Percentiles rank a stretch among this genome's conserved stretches.
These are phyloP conservation scores for Miscanthus lutarioriparius DNA, from an alignment of 176 grass and related monocot genomes.

Conservation along the genomic window DNA sequence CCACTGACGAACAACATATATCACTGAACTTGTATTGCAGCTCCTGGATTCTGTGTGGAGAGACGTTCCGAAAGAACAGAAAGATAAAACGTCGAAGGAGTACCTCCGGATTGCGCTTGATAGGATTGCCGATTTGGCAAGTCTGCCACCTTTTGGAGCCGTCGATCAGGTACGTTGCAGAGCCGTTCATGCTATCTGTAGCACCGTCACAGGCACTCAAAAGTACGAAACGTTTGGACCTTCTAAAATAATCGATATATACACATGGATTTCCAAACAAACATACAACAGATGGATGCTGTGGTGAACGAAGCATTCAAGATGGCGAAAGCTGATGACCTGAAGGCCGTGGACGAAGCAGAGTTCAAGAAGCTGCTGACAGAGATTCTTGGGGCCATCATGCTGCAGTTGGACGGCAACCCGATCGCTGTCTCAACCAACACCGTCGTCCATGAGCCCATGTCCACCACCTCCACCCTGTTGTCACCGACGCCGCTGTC, in stretches of 20 bases:
- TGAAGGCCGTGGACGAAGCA: slow-evolving; percentile 54
- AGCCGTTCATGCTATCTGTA: not conserved
- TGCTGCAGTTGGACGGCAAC: slow-evolving; percentile 84
- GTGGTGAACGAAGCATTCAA: slow-evolving; percentile 69
- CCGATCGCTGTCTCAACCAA: slow-evolving; percentile 64
- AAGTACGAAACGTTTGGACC: not conserved
- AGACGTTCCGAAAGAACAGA: slow-evolving; percentile 55
- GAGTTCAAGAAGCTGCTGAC: slow-evolving; percentile 80
- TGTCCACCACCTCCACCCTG: slow-evolving; percentile 50
- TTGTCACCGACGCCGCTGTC: slow-evolving; percentile 35
- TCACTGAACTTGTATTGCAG: slow-evolving; percentile 24
- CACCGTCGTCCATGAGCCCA: slow-evolving; percentile 70
- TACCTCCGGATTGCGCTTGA: slow-evolving; percentile 63
- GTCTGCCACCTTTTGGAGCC: slow-evolving; percentile 72
- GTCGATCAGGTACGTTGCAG: slow-evolving; percentile 54
- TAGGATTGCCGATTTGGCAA: slow-evolving; percentile 51
- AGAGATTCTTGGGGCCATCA: slow-evolving; percentile 70
- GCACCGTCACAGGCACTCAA: not conserved
- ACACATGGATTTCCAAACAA: not conserved
- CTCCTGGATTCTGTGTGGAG: slow-evolving; percentile 68
- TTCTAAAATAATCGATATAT: not conserved
- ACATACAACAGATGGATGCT: slow-evolving; percentile 55
- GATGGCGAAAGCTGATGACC: slow-evolving; percentile 52
- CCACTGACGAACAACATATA: not conserved
- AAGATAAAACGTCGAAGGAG: slow-evolving; percentile 49